A percentile compares a stretch with the other conserved stretches of the same genome.
phyloP scores from a whole-genome alignment of 1,284 basidiomycete species.

The Malassezia caprae region DNA sequence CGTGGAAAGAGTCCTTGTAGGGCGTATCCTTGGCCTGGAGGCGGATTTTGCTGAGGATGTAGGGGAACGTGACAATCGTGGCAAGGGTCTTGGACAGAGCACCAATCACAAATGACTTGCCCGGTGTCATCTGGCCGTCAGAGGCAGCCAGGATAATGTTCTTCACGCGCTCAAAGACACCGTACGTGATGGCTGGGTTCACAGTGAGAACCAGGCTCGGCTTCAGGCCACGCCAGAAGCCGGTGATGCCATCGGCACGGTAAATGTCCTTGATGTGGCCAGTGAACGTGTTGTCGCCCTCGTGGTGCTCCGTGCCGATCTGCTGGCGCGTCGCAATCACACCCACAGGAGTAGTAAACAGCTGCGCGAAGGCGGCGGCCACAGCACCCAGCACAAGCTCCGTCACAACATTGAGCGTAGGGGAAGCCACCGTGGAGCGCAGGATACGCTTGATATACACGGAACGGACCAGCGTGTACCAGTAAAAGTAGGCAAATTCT shows the following conservation, averaged over 20 bases:
- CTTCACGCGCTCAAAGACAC: slow-evolving; percentile 80
- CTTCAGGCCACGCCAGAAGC: slow-evolving; percentile 86
- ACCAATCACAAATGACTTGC: slow-evolving; percentile 75
- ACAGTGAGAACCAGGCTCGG: slow-evolving; percentile 80
- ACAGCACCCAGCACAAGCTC: slow-evolving; percentile 71
- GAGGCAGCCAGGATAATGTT: slow-evolving; percentile 52
- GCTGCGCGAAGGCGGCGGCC: slow-evolving; percentile 86
- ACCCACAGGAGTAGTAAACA: slow-evolving; percentile 95
- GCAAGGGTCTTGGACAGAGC: slow-evolving; percentile 90
- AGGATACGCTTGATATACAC: slow-evolving; percentile 54
- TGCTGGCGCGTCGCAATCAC: slow-evolving; percentile 98
- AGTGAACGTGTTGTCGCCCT: slow-evolving; percentile 55
- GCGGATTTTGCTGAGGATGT: slow-evolving; percentile 90
- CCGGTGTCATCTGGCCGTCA: slow-evolving; percentile 64
- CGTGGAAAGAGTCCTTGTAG: slow-evolving; percentile 64
- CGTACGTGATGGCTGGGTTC: slow-evolving; percentile 98
- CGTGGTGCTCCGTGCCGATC: slow-evolving; percentile 46
- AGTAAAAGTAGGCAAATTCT: slow-evolving; percentile 99
- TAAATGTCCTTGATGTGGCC: slow-evolving; percentile 77
- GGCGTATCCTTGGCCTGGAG: slow-evolving; percentile 63
- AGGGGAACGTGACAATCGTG: slow-evolving; percentile 53
- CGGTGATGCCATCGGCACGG: slow-evolving; percentile 78
- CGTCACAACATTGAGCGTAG: slow-evolving; percentile 32
- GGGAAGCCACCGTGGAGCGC: slow-evolving; percentile 6
- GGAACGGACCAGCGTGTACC: slow-evolving; percentile 80